Evolutionary conservation across 2,329 filamentous ascomycete species (phyloP), one percentile per base, ranked within the genome.

Genomic region (Xylariaceae sp.): DNA sequence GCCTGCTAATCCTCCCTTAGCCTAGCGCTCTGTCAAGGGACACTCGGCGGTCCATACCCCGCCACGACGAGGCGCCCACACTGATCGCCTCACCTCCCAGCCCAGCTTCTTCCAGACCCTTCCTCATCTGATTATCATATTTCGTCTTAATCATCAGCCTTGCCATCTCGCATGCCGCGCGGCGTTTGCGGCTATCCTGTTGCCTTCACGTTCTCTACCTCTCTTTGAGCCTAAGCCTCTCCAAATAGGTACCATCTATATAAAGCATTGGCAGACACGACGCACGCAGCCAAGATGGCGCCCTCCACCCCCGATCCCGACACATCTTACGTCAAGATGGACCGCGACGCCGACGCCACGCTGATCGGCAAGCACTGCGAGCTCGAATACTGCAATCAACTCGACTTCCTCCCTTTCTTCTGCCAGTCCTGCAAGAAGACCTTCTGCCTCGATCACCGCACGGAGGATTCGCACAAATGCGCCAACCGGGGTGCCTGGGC

Each of bases 371-470:
- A 80, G 48, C 90, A 96, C 72, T 98, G 93, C 76, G 82, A 96
- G 64, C 84, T 87, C 67, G 73, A 85, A 51, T 94, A 89, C 73
- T 98, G 93, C 74, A 85, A 90, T 62, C 87, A 93, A 61, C 86
- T 97, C 46, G 93, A 97, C 67, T 97, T 98, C 65, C 80, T 98
- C 4, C 93, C 93, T 3, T 97, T 97, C 66, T 78, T 82, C 60
- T 98, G 93, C 70, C 87, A 94, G 62, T 93, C 87, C 53, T 98
- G 93, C 69, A 78, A 64, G 50, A 78, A 79, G 44, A 91, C 85
- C 13, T 98, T 83, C 71, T 98, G 94, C 64, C 85, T 95, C 52
- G 91, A 97, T 61, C 93, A 98, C 73, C 87, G 91, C 41, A 85
- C 81, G 56, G 91, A 97, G 69, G 78, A 80, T 16, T 71, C 87